phyloP scores from a whole-genome alignment of 1,284 basidiomycete species.

The Rhodotorula sp. region DNA sequence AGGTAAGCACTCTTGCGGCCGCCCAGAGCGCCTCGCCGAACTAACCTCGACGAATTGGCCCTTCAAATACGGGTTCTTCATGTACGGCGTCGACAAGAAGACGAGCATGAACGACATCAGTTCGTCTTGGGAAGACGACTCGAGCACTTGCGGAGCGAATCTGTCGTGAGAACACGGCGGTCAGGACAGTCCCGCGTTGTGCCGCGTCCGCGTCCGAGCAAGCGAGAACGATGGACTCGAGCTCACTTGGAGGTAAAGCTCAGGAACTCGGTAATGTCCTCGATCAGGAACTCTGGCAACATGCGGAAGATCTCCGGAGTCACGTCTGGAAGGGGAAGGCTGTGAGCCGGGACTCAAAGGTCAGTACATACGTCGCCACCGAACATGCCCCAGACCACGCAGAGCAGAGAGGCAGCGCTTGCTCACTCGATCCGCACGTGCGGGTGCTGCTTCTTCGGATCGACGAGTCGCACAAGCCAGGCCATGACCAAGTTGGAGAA shows the following conservation, averaged over 20 bases:
- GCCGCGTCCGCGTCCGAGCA: background rate
- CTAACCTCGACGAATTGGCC: constrained; percentile 91
- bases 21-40: constrained; percentile 20
- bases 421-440: constrained; percentile 64
- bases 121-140: constrained; percentile 70
- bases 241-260: constrained; percentile 75
- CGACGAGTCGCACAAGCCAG: constrained; percentile 91
- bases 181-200: background rate
- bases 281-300: constrained; percentile 90
- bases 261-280: constrained; percentile 89
- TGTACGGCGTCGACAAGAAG: constrained; percentile 90
- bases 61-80: constrained; percentile 98
- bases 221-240: constrained; percentile 14
- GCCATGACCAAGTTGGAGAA: constrained; percentile 89
- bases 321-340: constrained; percentile 79
- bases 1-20: background rate
- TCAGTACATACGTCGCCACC: background rate
- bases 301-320: constrained; percentile 81
- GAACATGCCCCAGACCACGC: background rate
- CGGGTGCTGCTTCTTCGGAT: constrained; percentile 78
- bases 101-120: constrained; percentile 86
- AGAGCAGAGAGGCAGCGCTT: background rate
- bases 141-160: constrained; percentile 73
- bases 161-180: constrained; percentile 50
- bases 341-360: constrained; percentile 46